Evolutionary conservation across 208 protist genomes (phyloP).

Genomic region (Leishmania braziliensis): DNA sequence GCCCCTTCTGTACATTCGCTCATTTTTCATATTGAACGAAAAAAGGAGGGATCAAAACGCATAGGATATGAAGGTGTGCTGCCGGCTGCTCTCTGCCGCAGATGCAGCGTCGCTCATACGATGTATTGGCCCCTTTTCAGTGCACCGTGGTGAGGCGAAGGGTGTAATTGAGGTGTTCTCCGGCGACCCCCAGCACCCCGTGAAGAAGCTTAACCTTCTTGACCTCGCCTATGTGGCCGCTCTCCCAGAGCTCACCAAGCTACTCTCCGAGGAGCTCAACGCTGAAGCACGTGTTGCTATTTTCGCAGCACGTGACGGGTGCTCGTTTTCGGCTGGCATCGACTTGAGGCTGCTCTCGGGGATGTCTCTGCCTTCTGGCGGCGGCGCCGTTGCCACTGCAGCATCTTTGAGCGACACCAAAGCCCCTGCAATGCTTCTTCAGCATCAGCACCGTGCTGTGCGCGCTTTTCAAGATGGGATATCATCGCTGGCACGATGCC

Average conservation of each 20-base stretch:
- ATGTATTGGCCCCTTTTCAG: constrained; percentile 42
- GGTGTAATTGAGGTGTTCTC: constrained; percentile 56
- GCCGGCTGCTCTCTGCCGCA: background rate
- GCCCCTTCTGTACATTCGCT: background rate
- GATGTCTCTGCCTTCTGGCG: constrained; percentile 14
- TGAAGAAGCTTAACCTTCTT: constrained; percentile 65
- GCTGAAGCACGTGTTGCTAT: constrained; percentile 55
- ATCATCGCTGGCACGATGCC: constrained; percentile 61
- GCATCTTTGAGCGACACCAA: background rate
- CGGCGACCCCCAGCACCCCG: constrained; percentile 37
- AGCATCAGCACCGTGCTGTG: constrained; percentile 51
- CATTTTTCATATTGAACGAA: background rate
- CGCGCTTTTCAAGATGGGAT: constrained; percentile 54
- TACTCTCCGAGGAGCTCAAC: constrained; percentile 58
- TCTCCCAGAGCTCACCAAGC: constrained; percentile 35
- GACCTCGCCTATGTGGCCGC: constrained; percentile 43
- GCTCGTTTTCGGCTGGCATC: constrained; percentile 63
- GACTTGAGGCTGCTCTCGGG: constrained; percentile 42
- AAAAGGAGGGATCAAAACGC: background rate
- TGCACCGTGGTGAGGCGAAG: constrained; percentile 32
- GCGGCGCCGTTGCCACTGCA: background rate
- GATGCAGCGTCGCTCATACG: constrained; percentile 22
- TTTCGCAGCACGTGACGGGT: constrained; percentile 47
- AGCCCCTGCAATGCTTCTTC: constrained; percentile 61
- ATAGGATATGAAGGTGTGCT: constrained; percentile 3